A percentile compares a stretch with the other conserved stretches of the same genome.
These are phyloP conservation scores for Schizosaccharomyces japonicus DNA, from an alignment of 805 yeast genomes.

Conservation along the genomic window DNA sequence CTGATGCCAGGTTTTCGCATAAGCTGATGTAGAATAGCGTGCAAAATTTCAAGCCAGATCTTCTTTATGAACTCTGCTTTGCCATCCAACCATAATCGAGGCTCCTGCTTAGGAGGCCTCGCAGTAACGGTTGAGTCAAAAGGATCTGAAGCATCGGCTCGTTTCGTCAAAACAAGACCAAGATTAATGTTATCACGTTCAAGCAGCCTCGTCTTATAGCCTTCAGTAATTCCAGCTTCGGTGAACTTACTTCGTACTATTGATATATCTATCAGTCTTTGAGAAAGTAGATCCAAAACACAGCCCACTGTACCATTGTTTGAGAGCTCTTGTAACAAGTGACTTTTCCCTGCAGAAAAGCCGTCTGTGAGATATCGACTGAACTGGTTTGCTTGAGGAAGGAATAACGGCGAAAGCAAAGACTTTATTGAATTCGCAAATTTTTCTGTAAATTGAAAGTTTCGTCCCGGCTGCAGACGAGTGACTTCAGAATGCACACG, in stretches of 20 bases:
- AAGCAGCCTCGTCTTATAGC: neutral
- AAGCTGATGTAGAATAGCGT: neutral
- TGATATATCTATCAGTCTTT: neutral
- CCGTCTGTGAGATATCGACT: neutral
- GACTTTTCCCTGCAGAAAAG: neutral
- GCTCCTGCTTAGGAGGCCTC: neutral
- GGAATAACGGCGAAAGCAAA: neutral
- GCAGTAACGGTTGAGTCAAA: neutral
- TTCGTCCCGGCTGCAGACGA: slow-evolving; percentile 3
- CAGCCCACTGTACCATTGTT: neutral
- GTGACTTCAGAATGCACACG: neutral
- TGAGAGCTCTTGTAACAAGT: neutral
- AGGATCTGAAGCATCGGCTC: neutral
- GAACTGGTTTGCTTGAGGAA: neutral
- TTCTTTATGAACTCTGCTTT: neutral
- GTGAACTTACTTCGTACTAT: neutral
- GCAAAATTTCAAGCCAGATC: neutral
- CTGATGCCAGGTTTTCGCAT: neutral
- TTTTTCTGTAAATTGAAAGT: slow-evolving; percentile 1
- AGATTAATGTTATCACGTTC: neutral
- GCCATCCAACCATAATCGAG: slow-evolving; percentile 2
- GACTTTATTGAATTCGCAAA: neutral
- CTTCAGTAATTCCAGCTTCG: neutral
- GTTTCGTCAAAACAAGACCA: neutral
- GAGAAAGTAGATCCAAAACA: neutral